Evolutionary conservation across 345 rosid genomes (phyloP).

Genomic region (Cardamine occulta): DNA sequence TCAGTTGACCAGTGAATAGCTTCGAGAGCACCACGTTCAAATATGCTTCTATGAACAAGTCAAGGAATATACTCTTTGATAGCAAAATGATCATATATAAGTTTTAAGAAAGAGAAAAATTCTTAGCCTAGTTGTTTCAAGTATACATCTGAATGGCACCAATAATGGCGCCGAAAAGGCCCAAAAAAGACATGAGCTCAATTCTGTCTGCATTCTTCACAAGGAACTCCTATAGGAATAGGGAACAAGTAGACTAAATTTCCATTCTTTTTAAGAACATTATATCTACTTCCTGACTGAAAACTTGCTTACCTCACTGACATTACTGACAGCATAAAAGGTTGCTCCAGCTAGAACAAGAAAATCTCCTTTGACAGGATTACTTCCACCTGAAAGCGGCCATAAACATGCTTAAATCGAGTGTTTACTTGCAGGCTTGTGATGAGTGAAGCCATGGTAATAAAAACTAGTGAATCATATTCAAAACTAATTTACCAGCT

Average conservation of each 20-base stretch:
- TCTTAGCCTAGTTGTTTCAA: conserved; percentile 11
- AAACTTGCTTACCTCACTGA: conserved; percentile 64
- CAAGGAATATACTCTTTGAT: conserved; percentile 48
- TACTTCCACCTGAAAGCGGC: conserved; percentile 57
- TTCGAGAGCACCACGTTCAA: conserved; percentile 74
- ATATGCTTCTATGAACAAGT: conserved; percentile 59
- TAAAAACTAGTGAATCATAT: background rate
- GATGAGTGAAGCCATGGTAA: too few relatives aligned
- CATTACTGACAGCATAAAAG: conserved; percentile 69
- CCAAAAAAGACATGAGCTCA: conserved; percentile 84
- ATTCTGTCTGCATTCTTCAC: conserved; percentile 81
- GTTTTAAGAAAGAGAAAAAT: background rate
- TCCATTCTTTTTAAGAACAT: background rate
- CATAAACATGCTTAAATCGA: background rate
- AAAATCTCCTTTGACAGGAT: conserved; percentile 70
- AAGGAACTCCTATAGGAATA: conserved; percentile 61
- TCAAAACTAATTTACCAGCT: conserved; percentile 57
- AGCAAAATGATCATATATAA: background rate
- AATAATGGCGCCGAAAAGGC: conserved; percentile 76
- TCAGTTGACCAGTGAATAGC: conserved; percentile 84
- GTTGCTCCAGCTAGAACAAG: conserved; percentile 76
- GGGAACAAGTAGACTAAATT: background rate
- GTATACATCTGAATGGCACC: conserved; percentile 96
- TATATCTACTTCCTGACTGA: background rate
- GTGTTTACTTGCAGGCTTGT: too few relatives aligned